Evolutionary conservation across 2,329 filamentous ascomycete genomes (phyloP).

Genomic region (Stagonosporopsis cucurbitacearum): DNA sequence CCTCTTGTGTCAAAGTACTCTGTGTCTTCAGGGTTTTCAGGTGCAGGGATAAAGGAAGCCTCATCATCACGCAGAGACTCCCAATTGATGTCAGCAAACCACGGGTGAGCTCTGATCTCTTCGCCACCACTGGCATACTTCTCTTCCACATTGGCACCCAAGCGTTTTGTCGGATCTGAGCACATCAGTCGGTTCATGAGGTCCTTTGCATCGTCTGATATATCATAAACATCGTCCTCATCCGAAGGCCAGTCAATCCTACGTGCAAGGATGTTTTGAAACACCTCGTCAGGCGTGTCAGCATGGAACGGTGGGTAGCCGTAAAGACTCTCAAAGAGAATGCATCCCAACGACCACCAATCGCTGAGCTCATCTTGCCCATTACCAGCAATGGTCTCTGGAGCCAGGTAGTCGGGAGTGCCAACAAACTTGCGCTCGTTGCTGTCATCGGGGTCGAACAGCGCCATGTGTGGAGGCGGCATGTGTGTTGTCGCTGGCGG

Average conservation of each 20-base stretch:
- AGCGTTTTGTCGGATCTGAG: constrained; percentile 77
- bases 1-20: constrained; percentile 96
- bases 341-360: constrained; percentile 99
- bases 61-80: constrained; percentile 91
- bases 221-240: constrained; percentile 72
- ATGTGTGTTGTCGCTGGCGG: constrained; percentile 74
- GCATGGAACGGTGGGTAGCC: constrained; percentile 95
- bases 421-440: constrained; percentile 87
- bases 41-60: constrained; percentile 90
- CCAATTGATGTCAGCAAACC: constrained; percentile 91
- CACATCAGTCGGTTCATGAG: constrained; percentile 92
- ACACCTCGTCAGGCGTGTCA: constrained; percentile 86
- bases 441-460: constrained; percentile 94
- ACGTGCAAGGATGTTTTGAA: constrained; percentile 91
- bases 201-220: constrained; percentile 89
- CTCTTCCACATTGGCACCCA: constrained; percentile 86
- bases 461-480: constrained; percentile 86
- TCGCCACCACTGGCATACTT: constrained; percentile 83
- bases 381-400: constrained; percentile 93
- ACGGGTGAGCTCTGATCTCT: constrained; percentile 87
- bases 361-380: constrained; percentile 98
- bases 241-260: constrained; percentile 93
- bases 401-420: constrained; percentile 94
- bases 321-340: constrained; percentile 94
- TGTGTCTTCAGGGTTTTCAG: constrained; percentile 94